Conservation (phyloP, 768 basidiomycete species). For the Saitozyma podzolica region DNA sequence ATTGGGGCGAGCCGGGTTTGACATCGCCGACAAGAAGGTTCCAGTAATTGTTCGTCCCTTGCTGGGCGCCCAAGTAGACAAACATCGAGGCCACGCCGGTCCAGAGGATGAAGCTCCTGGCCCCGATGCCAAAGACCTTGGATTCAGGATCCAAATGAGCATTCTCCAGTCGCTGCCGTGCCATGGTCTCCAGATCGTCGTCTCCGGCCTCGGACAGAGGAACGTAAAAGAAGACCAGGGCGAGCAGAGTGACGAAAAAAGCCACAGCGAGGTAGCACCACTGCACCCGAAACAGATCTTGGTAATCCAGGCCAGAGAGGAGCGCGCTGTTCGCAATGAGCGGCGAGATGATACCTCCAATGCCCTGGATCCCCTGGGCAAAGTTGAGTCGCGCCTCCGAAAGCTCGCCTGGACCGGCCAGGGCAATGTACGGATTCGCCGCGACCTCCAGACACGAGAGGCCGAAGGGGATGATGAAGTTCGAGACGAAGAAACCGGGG, state of each 20-base stretch:
- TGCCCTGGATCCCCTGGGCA: conserved; percentile 48
- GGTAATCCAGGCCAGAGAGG: conserved; percentile 21
- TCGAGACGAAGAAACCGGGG: conserved; percentile 47
- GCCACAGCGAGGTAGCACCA: conserved; percentile 50
- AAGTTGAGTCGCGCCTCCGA: conserved; percentile 46
- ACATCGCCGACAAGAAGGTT: conserved; percentile 11
- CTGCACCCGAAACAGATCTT: conserved; percentile 40
- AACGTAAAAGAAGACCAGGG: conserved; percentile 47
- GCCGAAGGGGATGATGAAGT: conserved; percentile 44
- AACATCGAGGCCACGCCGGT: conserved; percentile 34
- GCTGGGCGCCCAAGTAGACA: conserved; percentile 43
- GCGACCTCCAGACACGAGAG: conserved; percentile 45
- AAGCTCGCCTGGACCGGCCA: conserved; percentile 46
- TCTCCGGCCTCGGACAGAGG: conserved; percentile 41
- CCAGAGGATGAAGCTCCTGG: conserved; percentile 17
- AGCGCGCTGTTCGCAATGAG: conserved; percentile 40
- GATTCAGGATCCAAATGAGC: conserved; percentile 21
- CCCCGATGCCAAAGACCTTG: conserved; percentile 21
- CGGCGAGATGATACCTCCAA: conserved; percentile 34
- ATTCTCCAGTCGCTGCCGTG: conserved; percentile 21
- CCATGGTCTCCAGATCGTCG: conserved; percentile 38
- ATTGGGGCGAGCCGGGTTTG: conserved; percentile 15
- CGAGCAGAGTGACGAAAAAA: conserved; percentile 42
- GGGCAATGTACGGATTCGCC: conserved; percentile 48
- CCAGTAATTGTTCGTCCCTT: conserved; percentile 38